Conservation (phyloP, 1,284 basidiomycete genomes). For the Trametes polyzona region DNA sequence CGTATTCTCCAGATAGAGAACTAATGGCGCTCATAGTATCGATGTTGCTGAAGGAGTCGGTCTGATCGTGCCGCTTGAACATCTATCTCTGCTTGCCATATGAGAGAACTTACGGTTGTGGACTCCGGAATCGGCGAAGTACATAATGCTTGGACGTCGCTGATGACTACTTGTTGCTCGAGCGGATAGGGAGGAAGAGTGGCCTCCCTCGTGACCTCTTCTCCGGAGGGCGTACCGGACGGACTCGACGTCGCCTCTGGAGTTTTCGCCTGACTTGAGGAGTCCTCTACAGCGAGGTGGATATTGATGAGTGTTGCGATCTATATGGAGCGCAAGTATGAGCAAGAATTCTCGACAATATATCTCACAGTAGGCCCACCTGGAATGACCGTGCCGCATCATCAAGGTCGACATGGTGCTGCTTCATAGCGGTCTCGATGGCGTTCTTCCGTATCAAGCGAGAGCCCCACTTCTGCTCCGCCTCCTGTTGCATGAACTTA, state of each 20-base stretch:
- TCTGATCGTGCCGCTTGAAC: neutral
- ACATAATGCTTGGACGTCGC: conserved; percentile 22
- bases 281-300: conserved; percentile 44
- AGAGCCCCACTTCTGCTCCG: conserved; percentile 45
- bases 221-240: neutral
- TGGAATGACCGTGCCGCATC: conserved; percentile 54
- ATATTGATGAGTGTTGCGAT: conserved; percentile 54
- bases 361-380: conserved; percentile 28
- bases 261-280: neutral
- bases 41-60: neutral
- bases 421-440: conserved; percentile 43
- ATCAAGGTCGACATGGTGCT: conserved; percentile 42
- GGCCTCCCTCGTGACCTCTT: neutral
- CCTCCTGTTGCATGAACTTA: conserved; percentile 44
- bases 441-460: conserved; percentile 45
- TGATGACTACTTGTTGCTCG: neutral
- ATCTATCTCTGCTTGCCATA: neutral
- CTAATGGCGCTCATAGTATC: neutral
- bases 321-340: conserved; percentile 33
- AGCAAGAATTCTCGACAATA: neutral
- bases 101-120: neutral
- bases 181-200: conserved; percentile 9
- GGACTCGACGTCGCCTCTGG: neutral
- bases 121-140: conserved; percentile 11
- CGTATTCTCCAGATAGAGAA: neutral